Evolutionary conservation across 1,139 yeast genomes (phyloP).

Genomic region (Kodamaea suecica): DNA sequence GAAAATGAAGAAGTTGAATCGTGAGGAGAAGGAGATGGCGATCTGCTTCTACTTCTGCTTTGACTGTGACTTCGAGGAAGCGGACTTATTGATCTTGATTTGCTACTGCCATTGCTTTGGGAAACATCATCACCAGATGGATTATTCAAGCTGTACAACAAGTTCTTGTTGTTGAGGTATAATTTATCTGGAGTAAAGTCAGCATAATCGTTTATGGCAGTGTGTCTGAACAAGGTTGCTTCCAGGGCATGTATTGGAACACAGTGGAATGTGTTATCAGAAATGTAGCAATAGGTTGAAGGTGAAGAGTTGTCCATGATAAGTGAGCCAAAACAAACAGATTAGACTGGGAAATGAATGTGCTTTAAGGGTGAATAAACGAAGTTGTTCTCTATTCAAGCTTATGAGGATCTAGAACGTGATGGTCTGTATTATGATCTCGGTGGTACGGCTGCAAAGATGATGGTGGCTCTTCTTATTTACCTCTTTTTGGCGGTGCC

Average conservation of each 20-base stretch:
- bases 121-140: constrained; percentile 24
- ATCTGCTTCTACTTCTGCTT: not conserved
- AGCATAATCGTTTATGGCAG: constrained; percentile 16
- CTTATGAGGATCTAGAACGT: too few relatives aligned
- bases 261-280: constrained; percentile 38
- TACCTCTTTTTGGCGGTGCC: too few relatives aligned
- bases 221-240: constrained; percentile 19
- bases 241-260: constrained; percentile 25
- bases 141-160: constrained; percentile 42
- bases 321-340: too few relatives aligned
- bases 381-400: too few relatives aligned
- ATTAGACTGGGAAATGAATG: too few relatives aligned
- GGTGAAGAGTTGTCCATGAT: constrained; percentile 10
- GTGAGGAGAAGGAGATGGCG: not conserved
- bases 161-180: constrained; percentile 35
- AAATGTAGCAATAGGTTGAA: constrained; percentile 41
- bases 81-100: constrained; percentile 12
- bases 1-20: not conserved
- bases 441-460: too few relatives aligned
- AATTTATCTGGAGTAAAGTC: constrained; percentile 22
- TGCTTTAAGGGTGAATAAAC: too few relatives aligned
- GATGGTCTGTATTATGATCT: too few relatives aligned
- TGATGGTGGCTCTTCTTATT: too few relatives aligned
- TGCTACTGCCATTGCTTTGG: constrained; percentile 1
- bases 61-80: not conserved